Evolutionary conservation across 768 basidiomycete genomes (phyloP), one percentile per base, ranked within the genome.

Genomic region (Lactifluus pinguis): DNA sequence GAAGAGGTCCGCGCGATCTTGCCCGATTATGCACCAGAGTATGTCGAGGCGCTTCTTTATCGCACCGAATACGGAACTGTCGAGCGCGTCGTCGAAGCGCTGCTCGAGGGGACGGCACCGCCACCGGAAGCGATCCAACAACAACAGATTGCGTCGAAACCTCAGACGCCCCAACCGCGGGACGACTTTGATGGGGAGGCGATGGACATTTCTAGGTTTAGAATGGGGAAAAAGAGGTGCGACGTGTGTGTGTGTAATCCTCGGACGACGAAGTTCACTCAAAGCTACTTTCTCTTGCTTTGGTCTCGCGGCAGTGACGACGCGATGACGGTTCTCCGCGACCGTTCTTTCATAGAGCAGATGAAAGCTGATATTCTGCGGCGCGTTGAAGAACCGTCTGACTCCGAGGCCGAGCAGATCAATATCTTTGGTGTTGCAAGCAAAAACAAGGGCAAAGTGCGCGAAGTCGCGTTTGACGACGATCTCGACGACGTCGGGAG

Each of bases 351-450:
- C 68, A 77, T 82, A n/a, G 84, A 85, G 45, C 74, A 85, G 65
- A 87, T 94, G 82, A 93, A 95, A 68, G 82, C 83, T 1, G 86
- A 89, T 56, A 94, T 94, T 66, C 76, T 94, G 14, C 81, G 89
- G 30, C 79, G 87, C 4, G 86, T 83, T 0, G 87, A 93, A 67
- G 82, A 77, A 17, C 79, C 85, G 41, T 78, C 79, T 0, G 82
- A 81, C 49, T 53, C 56, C 3, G 78, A 80, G 30, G 84, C 85
- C n/a, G 86, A 84, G 11, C 83, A 72, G 17, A 73, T 72, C 9
- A 70, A 72, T n/a, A 67, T 55, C 49, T 72, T 72, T 67, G 74
- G 63, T 53, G 61, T 45, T 64, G 70, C 41, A 7, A 68, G 60
- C 11, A 47, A 41, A 64, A 34, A 61, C 63, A 69, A 64, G 55